Evolutionary conservation across 768 basidiomycete species (phyloP).

Genomic region (Tephrocybe sp.): DNA sequence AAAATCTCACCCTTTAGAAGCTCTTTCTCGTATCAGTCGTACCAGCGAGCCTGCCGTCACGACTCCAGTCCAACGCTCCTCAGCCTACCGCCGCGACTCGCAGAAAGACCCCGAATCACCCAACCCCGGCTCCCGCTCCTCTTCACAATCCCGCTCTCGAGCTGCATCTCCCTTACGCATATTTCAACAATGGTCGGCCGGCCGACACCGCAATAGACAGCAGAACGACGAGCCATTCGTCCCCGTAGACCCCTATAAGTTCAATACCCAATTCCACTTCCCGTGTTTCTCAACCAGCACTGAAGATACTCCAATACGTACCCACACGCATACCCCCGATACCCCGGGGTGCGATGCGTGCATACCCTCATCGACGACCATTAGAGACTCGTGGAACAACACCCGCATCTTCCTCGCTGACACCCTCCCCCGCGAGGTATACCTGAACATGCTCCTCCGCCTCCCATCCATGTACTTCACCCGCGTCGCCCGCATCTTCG

Average conservation of each 20-base stretch:
- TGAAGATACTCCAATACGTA: constrained; percentile 5
- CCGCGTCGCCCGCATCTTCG: constrained; percentile 73
- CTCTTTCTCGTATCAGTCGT: constrained; percentile 28
- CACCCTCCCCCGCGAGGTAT: constrained; percentile 37
- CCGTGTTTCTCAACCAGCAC: constrained; percentile 6
- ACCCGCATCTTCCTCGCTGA: constrained; percentile 22
- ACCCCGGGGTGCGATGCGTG: constrained; percentile 11
- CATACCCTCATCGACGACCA: neutral
- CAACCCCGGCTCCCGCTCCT: constrained; percentile 39
- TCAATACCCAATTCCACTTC: constrained; percentile 23
- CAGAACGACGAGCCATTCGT: constrained; percentile 54
- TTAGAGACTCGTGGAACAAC: constrained; percentile 8
- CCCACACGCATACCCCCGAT: constrained; percentile 7
- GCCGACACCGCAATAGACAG: constrained; percentile 43
- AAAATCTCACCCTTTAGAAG: neutral
- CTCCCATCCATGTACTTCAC: constrained; percentile 82
- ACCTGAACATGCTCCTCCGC: constrained; percentile 46
- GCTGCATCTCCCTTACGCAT: constrained; percentile 59
- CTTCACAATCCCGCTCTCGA: constrained; percentile 54
- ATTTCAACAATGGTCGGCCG: constrained; percentile 51
- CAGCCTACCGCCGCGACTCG: constrained; percentile 24
- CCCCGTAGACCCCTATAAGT: constrained; percentile 54
- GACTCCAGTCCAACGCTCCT: constrained; percentile 31
- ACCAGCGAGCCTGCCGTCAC: constrained; percentile 34
- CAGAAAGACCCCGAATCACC: constrained; percentile 24